A percentile compares a stretch with the other conserved stretches of the same genome.
These are phyloP conservation scores for Cyamopsis tetragonoloba DNA, from an alignment of 306 rosid genomes.

Conservation along the genomic window DNA sequence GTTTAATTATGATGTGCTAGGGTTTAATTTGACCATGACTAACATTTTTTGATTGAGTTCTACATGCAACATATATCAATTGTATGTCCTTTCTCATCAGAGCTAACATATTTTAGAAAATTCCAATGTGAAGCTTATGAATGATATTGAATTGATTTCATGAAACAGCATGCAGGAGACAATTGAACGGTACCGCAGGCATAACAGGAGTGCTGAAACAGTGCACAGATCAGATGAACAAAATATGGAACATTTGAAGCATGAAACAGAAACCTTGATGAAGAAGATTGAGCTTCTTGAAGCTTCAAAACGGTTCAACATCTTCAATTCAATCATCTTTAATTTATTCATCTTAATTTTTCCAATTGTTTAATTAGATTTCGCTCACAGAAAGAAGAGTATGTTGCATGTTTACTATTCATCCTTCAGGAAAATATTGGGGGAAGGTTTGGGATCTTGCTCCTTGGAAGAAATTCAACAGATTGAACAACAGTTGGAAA, in stretches of 20 bases:
- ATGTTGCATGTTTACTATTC: not conserved
- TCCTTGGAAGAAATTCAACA: conserved; percentile 66
- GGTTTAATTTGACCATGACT: no score
- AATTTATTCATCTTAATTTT: not conserved
- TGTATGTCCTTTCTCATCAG: no score
- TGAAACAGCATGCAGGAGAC: conserved; percentile 64
- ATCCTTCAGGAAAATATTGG: conserved; percentile 60
- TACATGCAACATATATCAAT: no score
- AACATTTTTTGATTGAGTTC: no score
- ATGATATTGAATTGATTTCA: not conserved
- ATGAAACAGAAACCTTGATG: conserved; percentile 62
- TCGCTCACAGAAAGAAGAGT: not conserved
- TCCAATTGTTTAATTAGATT: not conserved
- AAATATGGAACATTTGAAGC: conserved; percentile 61
- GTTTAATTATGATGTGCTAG: no score
- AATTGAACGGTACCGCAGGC: conserved; percentile 66
- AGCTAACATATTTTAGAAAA: no score
- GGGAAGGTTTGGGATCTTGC: conserved; percentile 71
- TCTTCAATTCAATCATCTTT: no score
- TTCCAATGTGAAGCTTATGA: no score
- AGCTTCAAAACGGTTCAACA: conserved; percentile 63
- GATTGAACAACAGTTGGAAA: conserved; percentile 74
- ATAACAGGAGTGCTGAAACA: conserved; percentile 41
- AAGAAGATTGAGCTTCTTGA: conserved; percentile 75
- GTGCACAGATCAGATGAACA: conserved; percentile 38